Conservation (phyloP, 1,284 basidiomycete genomes). For the Microbotryum silenes-acaulis region DNA sequence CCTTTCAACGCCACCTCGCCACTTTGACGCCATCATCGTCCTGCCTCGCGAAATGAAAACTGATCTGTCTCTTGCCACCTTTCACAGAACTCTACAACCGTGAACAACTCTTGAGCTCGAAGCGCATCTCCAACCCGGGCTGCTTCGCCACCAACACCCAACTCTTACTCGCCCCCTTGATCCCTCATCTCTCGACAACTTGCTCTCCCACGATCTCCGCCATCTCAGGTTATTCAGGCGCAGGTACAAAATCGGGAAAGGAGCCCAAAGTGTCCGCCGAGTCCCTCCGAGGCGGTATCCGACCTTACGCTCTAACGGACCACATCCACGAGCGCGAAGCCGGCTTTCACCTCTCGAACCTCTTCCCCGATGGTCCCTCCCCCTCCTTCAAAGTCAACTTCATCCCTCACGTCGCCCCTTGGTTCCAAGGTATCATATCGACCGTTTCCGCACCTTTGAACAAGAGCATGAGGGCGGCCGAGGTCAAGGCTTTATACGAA, state of each 20-base stretch:
- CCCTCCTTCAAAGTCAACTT: conserved; percentile 64
- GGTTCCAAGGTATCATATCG: conserved; percentile 94
- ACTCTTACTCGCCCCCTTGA: conserved; percentile 79
- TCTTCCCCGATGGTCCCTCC: conserved; percentile 43
- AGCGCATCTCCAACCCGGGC: conserved; percentile 90
- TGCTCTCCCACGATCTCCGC: conserved; percentile 74
- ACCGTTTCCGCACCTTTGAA: conserved; percentile 74
- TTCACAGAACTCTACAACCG: conserved; percentile 80
- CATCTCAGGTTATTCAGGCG: conserved; percentile 88
- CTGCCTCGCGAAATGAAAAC: background rate
- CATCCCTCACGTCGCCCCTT: conserved; percentile 77
- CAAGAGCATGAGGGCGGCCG: conserved; percentile 55
- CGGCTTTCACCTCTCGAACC: conserved; percentile 63
- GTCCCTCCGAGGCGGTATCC: conserved; percentile 64
- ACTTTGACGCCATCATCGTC: too few relatives aligned
- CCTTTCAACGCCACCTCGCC: background rate
- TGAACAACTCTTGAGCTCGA: conserved; percentile 57
- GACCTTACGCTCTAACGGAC: conserved; percentile 85
- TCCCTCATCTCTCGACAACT: conserved; percentile 58
- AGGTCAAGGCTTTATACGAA: conserved; percentile 68
- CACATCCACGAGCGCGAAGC: conserved; percentile 99
- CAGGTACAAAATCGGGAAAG: conserved; percentile 71
- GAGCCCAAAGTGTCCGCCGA: conserved; percentile 74
- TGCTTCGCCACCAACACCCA: conserved; percentile 94
- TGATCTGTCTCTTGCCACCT: background rate